Evolutionary conservation across 768 basidiomycete genomes (phyloP).

Genomic region (Tylopilus vinaceipallidus): DNA sequence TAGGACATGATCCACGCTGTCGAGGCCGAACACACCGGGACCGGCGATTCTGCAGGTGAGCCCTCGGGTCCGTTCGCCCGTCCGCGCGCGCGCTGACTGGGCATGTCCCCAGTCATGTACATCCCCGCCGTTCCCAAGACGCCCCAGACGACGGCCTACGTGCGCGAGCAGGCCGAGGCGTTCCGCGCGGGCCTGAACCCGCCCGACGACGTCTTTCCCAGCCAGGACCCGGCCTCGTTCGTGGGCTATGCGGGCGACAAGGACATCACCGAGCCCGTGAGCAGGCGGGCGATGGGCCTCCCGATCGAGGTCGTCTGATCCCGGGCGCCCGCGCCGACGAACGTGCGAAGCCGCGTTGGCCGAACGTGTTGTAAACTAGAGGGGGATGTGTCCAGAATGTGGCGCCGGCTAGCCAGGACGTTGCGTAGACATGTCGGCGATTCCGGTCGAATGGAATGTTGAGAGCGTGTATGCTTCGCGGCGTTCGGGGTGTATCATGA

Average conservation of each 20-base stretch:
- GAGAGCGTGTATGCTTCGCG: too few species aligned
- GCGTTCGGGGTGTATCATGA: too few species aligned
- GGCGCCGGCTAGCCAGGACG: too few species aligned
- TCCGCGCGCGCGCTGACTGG: background rate
- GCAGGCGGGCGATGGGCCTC: slow-evolving; percentile 46
- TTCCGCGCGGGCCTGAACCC: slow-evolving; percentile 62
- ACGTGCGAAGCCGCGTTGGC: too few species aligned
- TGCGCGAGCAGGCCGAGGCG: slow-evolving; percentile 57
- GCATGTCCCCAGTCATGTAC: slow-evolving; percentile 57
- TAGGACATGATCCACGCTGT: slow-evolving; percentile 48
- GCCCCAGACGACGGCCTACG: slow-evolving; percentile 56
- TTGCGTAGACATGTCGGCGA: too few species aligned
- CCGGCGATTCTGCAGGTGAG: slow-evolving; percentile 53
- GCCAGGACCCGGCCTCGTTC: slow-evolving; percentile 38
- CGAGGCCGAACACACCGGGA: slow-evolving; percentile 50
- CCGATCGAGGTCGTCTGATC: slow-evolving; percentile 17
- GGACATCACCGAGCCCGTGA: slow-evolving; percentile 37
- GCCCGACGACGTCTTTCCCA: slow-evolving; percentile 63
- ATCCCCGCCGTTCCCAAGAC: slow-evolving; percentile 72
- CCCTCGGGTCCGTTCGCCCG: background rate
- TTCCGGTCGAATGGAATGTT: too few species aligned
- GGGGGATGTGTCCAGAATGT: too few species aligned
- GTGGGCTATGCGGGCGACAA: slow-evolving; percentile 37
- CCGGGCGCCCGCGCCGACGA: too few species aligned
- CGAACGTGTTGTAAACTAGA: too few species aligned